Base-by-base conservation (phyloP, 2,329 filamentous ascomycete species). In the Diaporthe longicolla region DNA sequence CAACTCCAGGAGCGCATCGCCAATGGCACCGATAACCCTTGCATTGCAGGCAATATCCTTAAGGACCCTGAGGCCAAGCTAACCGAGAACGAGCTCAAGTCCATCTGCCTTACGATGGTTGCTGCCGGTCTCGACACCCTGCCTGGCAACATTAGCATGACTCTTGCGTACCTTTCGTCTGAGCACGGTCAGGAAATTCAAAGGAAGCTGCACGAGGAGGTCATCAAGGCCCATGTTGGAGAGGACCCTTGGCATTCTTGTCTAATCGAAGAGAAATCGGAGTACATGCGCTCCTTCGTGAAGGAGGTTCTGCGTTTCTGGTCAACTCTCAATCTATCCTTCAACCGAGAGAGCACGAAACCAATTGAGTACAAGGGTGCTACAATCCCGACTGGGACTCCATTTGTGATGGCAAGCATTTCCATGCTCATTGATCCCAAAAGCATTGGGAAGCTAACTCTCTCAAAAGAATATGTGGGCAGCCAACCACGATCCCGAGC, bases 391-490 rank as follows among this genome's bases (percentile, higher is more conserved):
- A 19, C 55, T 24, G 55, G 55, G 1, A 58, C 55, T 58, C 55
- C 55, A n/a, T 58, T 58, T 29, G 10, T 58, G 55, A 19, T 58
- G 55, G 55, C 7, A 58, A 37, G 55, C 15, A 1, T 15, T 11
- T 8, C 55, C 55, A n/a, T 58, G 10, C 55, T 10, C 55, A 24
- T n/a, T 21, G 21, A 37, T 37, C 19, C 8, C 32, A n/a, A 37
- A 37, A 37, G 29, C 19, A n/a, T n/a, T n/a, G n/a, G n/a, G n/a
- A 3, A n/a, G 32, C 55, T 58, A 37, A 58, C 32, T 7, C 32
- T 58, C 10, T 37, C 55, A 58, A 58, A 58, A 58, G 55, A 58
- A 58, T 37, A 58, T 58, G 55, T 58, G 55, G 55, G 55, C 55
- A 37, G 55, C 55, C 29, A 58, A 58, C 55, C 55, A 58, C 55